These are phyloP conservation scores for Extremus antarcticus DNA, from an alignment of 495 filamentous ascomycete genomes.

Conservation along the genomic window DNA sequence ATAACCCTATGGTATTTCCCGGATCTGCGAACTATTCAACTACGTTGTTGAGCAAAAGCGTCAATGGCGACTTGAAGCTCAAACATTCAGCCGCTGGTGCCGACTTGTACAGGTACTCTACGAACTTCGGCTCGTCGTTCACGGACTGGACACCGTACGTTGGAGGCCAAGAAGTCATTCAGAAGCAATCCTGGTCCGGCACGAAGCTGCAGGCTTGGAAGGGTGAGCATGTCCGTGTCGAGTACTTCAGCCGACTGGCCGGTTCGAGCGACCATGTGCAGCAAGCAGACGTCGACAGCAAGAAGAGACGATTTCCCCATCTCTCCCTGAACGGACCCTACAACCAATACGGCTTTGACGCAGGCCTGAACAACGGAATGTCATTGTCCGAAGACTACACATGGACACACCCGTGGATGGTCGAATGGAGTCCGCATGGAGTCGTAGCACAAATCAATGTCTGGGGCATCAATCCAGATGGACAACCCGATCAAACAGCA, in stretches of 20 bases:
- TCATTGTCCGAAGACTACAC: conserved; percentile 39
- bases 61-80: conserved; percentile 37
- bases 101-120: conserved; percentile 50
- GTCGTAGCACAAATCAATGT: conserved; percentile 50
- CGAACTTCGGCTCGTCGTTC: conserved; percentile 49
- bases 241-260: conserved; percentile 54
- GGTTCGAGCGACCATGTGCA: conserved; percentile 55
- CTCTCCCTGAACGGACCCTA: conserved; percentile 53
- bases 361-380: conserved; percentile 46
- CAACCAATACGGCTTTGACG: conserved; percentile 58
- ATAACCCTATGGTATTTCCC: conserved; percentile 51
- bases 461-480: conserved; percentile 58
- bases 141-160: conserved; percentile 46
- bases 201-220: conserved; percentile 51
- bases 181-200: conserved; percentile 45
- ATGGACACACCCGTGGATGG: conserved; percentile 51
- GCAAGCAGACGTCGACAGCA: conserved; percentile 43
- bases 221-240: conserved; percentile 53
- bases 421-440: conserved; percentile 42
- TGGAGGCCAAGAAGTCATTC: conserved; percentile 33
- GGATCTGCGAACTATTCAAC: conserved; percentile 46
- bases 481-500: conserved; percentile 47
- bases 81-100: conserved; percentile 45
- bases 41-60: conserved; percentile 35
- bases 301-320: conserved; percentile 47